Evolutionary conservation across 2,329 filamentous ascomycete species (phyloP), one percentile per base, ranked within the genome.

Genomic region (Pseudogymnoascus sp.): DNA sequence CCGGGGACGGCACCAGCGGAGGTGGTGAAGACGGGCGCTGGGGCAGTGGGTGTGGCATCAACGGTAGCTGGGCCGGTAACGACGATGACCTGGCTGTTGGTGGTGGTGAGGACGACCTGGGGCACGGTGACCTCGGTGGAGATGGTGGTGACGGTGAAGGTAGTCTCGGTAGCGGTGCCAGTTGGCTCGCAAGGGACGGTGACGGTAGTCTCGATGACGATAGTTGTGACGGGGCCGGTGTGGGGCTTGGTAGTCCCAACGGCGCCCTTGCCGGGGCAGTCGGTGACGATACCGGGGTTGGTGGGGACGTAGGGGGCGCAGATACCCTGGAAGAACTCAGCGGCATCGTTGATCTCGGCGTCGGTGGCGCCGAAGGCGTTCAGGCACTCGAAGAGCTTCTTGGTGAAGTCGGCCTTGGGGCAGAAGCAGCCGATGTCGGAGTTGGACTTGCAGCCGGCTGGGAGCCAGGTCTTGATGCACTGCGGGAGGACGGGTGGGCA

Each of bases 401-500:
- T 80, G 73, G 92, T 89, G 77, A 94, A 93, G 63, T 84, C 78
- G 65, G 82, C 75, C 73, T 88, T 83, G 69, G 90, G 89, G 85
- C 93, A 97, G 87, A 90, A 96, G 85, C 93, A 97, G 68, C 78
- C 77, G 65, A 82, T 77, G 73, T 96, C 91, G 47, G 88, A 87
- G 86, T 96, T 96, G 78, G 90, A 86, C 70, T 82, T 82, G 84
- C 93, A 97, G 60, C 89, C 83, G 65, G 81, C 77, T 74, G 84
- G 83, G 71, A 96, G 77, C 90, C 91, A 97, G 71, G 92, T 95
- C 84, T 93, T 94, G 77, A 97, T 79, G 81, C 93, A 97, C 73
- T 85, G 85, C 67, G 93, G 92, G 60, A 97, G 87, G 59, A 92
- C 83, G 25, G 80, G 77, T 64, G 92, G 91, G 68, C 65, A 66